Base-by-base conservation (phyloP, 2,329 filamentous ascomycete genomes). In the Ophiostoma australiae region DNA sequence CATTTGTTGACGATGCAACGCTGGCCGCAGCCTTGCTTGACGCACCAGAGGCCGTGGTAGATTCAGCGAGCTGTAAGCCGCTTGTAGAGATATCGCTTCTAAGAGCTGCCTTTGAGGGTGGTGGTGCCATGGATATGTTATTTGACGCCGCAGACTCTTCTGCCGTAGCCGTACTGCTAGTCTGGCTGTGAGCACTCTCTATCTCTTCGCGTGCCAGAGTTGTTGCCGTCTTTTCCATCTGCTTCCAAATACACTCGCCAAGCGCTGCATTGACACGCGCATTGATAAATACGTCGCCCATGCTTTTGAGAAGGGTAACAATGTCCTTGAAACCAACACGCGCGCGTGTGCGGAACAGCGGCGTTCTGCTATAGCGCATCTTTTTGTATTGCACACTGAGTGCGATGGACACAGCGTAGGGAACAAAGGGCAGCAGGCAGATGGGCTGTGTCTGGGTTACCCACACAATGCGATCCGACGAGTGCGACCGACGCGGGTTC, bases 311-410 rank as follows among this genome's bases (percentile, higher is more conserved):
- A 44, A 87, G 80, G 1, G 83, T 80, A 13, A 86, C 86, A 58
- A 87, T 85, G 65, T 81, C 82, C 69, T 82, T 81, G 75, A 90
- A 89, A 0, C 84, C 80, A 17, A 80, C 80, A 73, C 85, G 84
- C 5, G 85, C 84, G n/a, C 87, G 80, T 0, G 81, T 81, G 4
- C 86, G 83, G 72, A 87, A 88, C 81, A 88, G 85, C 1, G 86
- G 84, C 0, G 88, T 79, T 15, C 83, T 83, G 71, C 85, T 87
- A 74, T 88, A 85, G 1, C 87, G 82, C 86, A 89, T 87, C 75
- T 89, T 89, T 65, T 86, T 83, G 73, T 89, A 90, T 15, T 86
- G 84, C 0, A 89, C 86, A 67, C 85, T 88, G 0, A 90, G 80
- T 0, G 87, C 85, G 0, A 90, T 81, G 0, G 87, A 87, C 0